Base-by-base conservation (phyloP, 805 yeast genomes). In the Aciculoconidium aculeatum region DNA sequence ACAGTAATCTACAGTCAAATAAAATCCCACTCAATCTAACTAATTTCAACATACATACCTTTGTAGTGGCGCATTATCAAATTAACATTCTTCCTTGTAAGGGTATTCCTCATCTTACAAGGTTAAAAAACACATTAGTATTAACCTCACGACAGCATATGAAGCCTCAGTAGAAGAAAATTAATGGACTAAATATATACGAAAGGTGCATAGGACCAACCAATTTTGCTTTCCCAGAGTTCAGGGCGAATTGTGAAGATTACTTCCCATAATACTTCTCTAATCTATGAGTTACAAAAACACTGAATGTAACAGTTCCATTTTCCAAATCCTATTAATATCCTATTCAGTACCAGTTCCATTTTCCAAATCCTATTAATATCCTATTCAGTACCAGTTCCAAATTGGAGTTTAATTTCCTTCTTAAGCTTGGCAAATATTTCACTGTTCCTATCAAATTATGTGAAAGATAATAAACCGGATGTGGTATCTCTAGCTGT, bases 221-320 rank as follows among this genome's bases (percentile, higher is more conserved):
- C 55, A 24, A 41, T 40, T 35, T 44, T 49, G 17, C 36, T 36
- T 18, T 23, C 40, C 55, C 55, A 49, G 32, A 53, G 42, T 30
- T 49, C 53, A 5, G 55, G 55, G 10, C 27, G 38, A 49, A 49
- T 7, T 31, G 48, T 3, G 27, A 35, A 8, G 53, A 39, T 17
- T 49, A 50, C 28, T 45, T 34, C 8, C 55, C 55, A 28, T 45
- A 49, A 21, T 16, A 31, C 14, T 39, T 51, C 23, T 45, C 32
- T 27, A 49, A 36, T 36, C 73, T 61, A 42, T 72, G 77, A 42
- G 69, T 60, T 9, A 61, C 45, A 37, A 58, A 61, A 11, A 65
- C 45, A 7, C 36, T 26, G 39, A 47, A 49, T 6, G 39, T 35
- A 14, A 49, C 43, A n/a, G 39, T 31, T n/a, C 38, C 45, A 22